Conservation (phyloP, 805 yeast genomes). For the Candida sithepensis region DNA sequence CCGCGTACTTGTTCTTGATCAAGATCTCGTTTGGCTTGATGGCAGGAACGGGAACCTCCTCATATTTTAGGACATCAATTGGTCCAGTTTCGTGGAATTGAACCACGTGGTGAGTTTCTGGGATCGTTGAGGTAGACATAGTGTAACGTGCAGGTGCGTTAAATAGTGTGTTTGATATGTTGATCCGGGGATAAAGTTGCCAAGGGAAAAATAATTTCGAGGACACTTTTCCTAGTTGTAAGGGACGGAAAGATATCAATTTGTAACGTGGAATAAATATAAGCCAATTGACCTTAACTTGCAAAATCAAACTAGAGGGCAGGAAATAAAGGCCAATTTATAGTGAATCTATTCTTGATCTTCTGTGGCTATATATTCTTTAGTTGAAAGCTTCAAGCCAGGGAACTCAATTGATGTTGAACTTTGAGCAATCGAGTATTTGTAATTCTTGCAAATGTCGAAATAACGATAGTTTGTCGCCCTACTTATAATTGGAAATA, state of each 20-base stretch:
- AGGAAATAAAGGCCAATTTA: neutral
- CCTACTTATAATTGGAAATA: too few relatives aligned
- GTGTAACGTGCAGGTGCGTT: neutral
- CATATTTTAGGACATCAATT: conserved; percentile 56
- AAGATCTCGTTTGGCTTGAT: conserved; percentile 56
- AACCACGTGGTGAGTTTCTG: conserved; percentile 54
- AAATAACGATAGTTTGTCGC: too few relatives aligned
- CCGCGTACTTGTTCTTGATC: conserved; percentile 71
- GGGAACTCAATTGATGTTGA: too few relatives aligned
- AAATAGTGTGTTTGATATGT: neutral
- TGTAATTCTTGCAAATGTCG: too few relatives aligned
- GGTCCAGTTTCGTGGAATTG: conserved; percentile 53
- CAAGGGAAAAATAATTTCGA: neutral
- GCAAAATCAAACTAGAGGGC: too few relatives aligned
- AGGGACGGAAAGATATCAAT: neutral
- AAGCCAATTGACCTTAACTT: too few relatives aligned
- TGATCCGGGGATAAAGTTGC: neutral
- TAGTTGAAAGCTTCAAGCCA: too few relatives aligned
- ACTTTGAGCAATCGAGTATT: too few relatives aligned
- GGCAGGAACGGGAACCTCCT: conserved; percentile 56
- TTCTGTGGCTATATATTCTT: too few relatives aligned
- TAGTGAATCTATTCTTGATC: too few relatives aligned
- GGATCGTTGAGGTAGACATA: conserved; percentile 29
- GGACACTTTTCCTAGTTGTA: neutral
- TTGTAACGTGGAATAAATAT: neutral